Evolutionary conservation across 176 grass and related monocot genomes (phyloP).

Genomic region (Cocos nucifera): DNA sequence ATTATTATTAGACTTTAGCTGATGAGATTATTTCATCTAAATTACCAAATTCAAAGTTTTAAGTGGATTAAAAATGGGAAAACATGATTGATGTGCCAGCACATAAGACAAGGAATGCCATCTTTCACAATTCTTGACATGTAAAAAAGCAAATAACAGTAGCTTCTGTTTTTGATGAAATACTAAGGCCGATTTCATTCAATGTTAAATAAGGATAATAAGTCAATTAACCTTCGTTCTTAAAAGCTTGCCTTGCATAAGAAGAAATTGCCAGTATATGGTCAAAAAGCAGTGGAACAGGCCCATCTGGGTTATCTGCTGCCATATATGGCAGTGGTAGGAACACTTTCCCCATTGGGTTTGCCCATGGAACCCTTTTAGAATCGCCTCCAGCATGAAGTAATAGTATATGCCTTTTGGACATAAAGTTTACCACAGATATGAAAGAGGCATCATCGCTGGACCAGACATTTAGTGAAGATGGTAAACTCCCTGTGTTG

Average conservation of each 20-base stretch:
- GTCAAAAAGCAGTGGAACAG: slow-evolving; percentile 79
- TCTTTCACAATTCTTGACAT: too few species aligned
- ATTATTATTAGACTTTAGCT: too few species aligned
- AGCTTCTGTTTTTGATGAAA: neutral
- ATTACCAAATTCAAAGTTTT: too few species aligned
- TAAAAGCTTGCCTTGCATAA: slow-evolving; percentile 79
- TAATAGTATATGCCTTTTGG: slow-evolving; percentile 64
- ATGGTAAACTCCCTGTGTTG: slow-evolving; percentile 18
- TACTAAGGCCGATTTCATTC: neutral
- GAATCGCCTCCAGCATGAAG: slow-evolving; percentile 90
- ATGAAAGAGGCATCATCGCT: slow-evolving; percentile 9
- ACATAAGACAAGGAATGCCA: too few species aligned
- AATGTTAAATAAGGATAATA: slow-evolving; percentile 5
- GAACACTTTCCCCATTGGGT: slow-evolving; percentile 89
- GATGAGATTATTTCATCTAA: too few species aligned
- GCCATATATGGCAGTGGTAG: slow-evolving; percentile 75
- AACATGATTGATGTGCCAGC: too few species aligned
- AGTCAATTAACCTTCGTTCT: slow-evolving; percentile 49
- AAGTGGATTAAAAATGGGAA: too few species aligned
- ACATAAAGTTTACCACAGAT: slow-evolving; percentile 28
- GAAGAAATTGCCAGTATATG: slow-evolving; percentile 84
- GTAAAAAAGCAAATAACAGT: too few species aligned
- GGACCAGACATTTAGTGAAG: slow-evolving; percentile 5
- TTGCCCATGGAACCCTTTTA: slow-evolving; percentile 96
- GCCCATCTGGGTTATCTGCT: slow-evolving; percentile 61